Evolutionary conservation across 257 asterid genomes (phyloP).

Genomic region (Primulina eburnea): DNA sequence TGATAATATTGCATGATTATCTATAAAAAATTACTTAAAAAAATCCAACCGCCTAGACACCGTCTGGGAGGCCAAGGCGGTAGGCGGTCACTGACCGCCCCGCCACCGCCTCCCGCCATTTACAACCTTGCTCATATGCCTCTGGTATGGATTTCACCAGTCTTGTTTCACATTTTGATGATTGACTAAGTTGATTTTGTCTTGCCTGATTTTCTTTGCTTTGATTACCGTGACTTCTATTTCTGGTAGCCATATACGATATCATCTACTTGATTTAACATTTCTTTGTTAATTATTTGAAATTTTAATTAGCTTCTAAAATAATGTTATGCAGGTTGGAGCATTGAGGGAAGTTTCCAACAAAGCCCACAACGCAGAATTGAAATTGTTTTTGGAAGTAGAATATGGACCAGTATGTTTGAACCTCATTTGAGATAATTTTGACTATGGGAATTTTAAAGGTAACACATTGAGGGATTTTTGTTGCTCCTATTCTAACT

Average conservation of each 20-base stretch:
- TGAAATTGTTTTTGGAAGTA: slow-evolving; percentile 86
- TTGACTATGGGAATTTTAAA: slow-evolving; percentile 3
- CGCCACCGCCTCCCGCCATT: too few species aligned
- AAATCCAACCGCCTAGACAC: too few species aligned
- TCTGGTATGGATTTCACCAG: slow-evolving; percentile 1
- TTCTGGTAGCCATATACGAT: slow-evolving; percentile 12
- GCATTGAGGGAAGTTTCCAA: slow-evolving; percentile 81
- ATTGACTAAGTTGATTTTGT: slow-evolving; percentile 12
- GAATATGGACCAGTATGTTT: slow-evolving; percentile 61
- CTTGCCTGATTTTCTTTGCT: slow-evolving; percentile 5
- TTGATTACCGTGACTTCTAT: slow-evolving; percentile 13
- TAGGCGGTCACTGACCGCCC: too few species aligned
- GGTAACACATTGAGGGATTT: slow-evolving; percentile 14
- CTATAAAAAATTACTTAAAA: too few species aligned
- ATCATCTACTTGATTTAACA: slow-evolving; percentile 6
- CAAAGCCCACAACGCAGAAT: slow-evolving; percentile 75
- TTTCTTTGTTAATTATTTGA: slow-evolving; percentile 6
- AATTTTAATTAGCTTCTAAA: slow-evolving; percentile 1
- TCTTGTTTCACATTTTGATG: slow-evolving; percentile 11
- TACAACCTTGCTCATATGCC: slow-evolving; percentile 1
- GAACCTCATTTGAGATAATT: slow-evolving; percentile 12
- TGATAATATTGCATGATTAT: too few species aligned
- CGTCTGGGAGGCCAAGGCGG: too few species aligned
- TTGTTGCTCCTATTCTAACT: slow-evolving; percentile 15
- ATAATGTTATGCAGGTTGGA: slow-evolving; percentile 69